Evolutionary conservation across 2,329 filamentous ascomycete genomes (phyloP).

Genomic region (Botrytis aclada): DNA sequence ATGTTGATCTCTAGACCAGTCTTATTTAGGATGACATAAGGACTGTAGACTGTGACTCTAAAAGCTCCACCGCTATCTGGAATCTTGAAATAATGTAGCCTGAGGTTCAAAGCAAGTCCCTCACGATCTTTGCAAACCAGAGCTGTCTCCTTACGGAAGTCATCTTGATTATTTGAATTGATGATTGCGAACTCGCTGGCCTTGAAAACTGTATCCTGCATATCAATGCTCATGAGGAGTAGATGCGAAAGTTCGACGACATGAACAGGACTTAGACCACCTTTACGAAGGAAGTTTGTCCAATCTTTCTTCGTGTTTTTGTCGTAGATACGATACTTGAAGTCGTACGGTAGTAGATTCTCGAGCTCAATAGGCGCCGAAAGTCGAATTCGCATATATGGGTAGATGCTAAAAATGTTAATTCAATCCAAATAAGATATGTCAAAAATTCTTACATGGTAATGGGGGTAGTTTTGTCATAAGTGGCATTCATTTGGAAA

Average conservation of each 20-base stretch:
- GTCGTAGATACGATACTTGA: constrained; percentile 99
- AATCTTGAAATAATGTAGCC: constrained; percentile 85
- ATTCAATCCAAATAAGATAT: constrained; percentile 28
- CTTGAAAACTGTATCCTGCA: constrained; percentile 94
- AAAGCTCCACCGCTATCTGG: constrained; percentile 94
- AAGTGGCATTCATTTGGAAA: constrained; percentile 89
- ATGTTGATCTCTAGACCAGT: constrained; percentile 87
- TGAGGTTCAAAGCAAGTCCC: constrained; percentile 74
- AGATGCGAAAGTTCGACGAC: constrained; percentile 95
- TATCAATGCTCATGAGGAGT: constrained; percentile 85
- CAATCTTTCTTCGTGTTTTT: constrained; percentile 98
- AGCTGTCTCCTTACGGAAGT: constrained; percentile 79
- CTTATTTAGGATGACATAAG: constrained; percentile 93
- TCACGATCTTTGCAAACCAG: constrained; percentile 82
- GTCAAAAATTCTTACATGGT: constrained; percentile 53
- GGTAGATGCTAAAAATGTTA: constrained; percentile 63
- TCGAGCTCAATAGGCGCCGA: constrained; percentile 92
- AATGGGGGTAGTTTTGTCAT: constrained; percentile 78
- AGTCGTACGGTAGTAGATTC: constrained; percentile 93
- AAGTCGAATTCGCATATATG: constrained; percentile 89
- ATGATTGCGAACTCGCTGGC: constrained; percentile 96
- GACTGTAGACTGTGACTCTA: constrained; percentile 91
- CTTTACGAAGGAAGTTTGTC: constrained; percentile 96
- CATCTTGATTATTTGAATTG: constrained; percentile 82
- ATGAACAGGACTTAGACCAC: constrained; percentile 94